Conservation (phyloP, 441 rosid species). For the Lepidium campestre region DNA sequence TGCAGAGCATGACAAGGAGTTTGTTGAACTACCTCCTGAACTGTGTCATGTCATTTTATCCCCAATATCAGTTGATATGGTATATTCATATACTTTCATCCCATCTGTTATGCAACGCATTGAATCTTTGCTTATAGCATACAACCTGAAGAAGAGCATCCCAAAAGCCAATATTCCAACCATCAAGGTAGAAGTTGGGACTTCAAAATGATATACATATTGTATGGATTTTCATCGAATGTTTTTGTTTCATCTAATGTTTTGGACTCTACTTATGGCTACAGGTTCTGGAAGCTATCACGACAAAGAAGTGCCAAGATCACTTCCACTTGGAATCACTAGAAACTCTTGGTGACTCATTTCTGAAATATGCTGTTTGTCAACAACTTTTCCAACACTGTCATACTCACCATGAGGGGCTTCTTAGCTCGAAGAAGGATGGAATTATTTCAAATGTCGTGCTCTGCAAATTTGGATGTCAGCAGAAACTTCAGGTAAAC, state of each 20-base stretch:
- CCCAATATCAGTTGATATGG: constrained; percentile 59
- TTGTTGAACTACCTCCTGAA: constrained; percentile 88
- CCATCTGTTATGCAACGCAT: constrained; percentile 78
- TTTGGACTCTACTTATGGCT: neutral
- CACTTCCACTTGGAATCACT: constrained; percentile 75
- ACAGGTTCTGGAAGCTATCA: constrained; percentile 87
- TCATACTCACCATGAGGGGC: constrained; percentile 66
- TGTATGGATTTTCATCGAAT: neutral
- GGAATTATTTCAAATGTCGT: constrained; percentile 57
- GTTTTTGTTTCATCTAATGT: neutral
- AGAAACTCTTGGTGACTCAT: constrained; percentile 92
- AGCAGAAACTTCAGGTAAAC: constrained; percentile 64
- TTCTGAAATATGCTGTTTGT: constrained; percentile 75
- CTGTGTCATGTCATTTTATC: constrained; percentile 58
- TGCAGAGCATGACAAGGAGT: constrained; percentile 48
- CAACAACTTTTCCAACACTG: constrained; percentile 59
- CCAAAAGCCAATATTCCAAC: constrained; percentile 57
- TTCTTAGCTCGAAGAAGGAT: constrained; percentile 66
- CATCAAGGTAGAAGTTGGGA: constrained; percentile 43
- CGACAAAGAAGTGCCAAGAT: constrained; percentile 80
- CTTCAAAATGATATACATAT: neutral
- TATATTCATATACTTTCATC: constrained; percentile 66
- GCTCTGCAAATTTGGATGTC: constrained; percentile 67
- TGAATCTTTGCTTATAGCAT: constrained; percentile 73
- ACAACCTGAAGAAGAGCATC: constrained; percentile 50